Percentiles rank a stretch among this genome's conserved stretches.
Conservation (phyloP, 2,329 filamentous ascomycete genomes). For the Colletotrichum theobromicola region DNA sequence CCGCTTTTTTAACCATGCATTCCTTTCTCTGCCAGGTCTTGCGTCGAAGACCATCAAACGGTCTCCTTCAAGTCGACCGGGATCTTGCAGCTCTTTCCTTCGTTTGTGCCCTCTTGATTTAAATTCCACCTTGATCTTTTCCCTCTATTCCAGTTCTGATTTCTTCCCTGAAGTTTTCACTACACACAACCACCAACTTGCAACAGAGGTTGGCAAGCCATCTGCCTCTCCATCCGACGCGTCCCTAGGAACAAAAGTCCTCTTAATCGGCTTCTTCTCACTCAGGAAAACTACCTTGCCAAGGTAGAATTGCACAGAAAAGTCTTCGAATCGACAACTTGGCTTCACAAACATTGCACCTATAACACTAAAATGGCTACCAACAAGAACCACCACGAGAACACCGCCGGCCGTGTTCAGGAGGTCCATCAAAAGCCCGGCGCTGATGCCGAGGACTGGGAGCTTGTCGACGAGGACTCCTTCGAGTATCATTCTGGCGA, state of each 20-base stretch:
- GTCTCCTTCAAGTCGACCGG: not conserved
- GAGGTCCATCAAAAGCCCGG: not conserved
- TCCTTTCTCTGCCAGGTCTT: not conserved
- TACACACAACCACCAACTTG: not conserved
- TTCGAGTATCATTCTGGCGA: not conserved
- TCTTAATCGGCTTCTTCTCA: not conserved
- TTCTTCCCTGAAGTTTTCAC: not conserved
- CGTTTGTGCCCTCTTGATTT: not conserved
- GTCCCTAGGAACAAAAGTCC: not conserved
- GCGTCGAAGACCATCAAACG: not conserved
- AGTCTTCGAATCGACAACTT: not conserved
- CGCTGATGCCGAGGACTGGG: not conserved
- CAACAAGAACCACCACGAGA: not conserved
- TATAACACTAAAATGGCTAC: not conserved
- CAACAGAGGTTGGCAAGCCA: not conserved
- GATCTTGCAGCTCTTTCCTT: not conserved
- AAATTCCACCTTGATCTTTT: not conserved
- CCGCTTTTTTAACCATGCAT: not conserved
- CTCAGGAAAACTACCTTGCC: not conserved
- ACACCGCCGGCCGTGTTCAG: not conserved
- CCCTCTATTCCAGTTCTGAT: not conserved
- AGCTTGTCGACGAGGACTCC: not conserved
- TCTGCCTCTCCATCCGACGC: not conserved
- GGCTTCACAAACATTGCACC: not conserved
- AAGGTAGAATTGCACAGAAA: not conserved